Evolutionary conservation across 1,139 yeast species (phyloP), one percentile per base, ranked within the genome.

Genomic region (Scheffersomyces cryptocercus): DNA sequence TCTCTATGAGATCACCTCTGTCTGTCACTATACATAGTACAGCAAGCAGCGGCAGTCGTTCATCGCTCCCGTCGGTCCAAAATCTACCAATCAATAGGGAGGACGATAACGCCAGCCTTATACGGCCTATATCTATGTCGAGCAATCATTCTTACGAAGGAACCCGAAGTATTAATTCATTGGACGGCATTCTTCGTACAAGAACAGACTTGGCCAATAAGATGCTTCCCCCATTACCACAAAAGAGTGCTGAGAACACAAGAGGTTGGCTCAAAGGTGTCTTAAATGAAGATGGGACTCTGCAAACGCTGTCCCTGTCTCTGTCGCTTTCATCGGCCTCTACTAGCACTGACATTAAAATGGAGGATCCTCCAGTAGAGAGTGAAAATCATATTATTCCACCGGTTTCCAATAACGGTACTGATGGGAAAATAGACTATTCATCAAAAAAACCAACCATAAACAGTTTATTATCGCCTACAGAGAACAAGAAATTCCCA

Each of bases 401-500:
- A n/a, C 35, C 35, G 10, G 20, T 24, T 15, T 31, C 35, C 28
- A 38, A 37, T 15, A 37, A 32, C 10, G 40, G 29, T 16, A 29
- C 38, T 3, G 38, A 26, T 9, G 32, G 37, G 5, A 40, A 38
- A 26, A 40, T 37, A 28, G 31, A 40, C 7, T 40, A 38, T 36
- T 47, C 52, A 24, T 53, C 59, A n/a, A 64, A 63, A 40, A 68
- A 63, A 46, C 73, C 73, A 2, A 64, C 73, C n/a, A 68, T 70
- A 35, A 58, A 66, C 44, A 66, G 62, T 53, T 58, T 70, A 41
- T 52, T 70, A 41, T 64, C 70, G 11, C 70, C 67, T 3, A 26
- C 35, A 10, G 30, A 37, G 31, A 24, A 31, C 31, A 28, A 10
- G n/a, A 39, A 24, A 13, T 40, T 28, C 20, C 14, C 14, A 20